Evolutionary conservation across 352 stramenopile genomes (phyloP).

Genomic region (Discostella stelligera): DNA sequence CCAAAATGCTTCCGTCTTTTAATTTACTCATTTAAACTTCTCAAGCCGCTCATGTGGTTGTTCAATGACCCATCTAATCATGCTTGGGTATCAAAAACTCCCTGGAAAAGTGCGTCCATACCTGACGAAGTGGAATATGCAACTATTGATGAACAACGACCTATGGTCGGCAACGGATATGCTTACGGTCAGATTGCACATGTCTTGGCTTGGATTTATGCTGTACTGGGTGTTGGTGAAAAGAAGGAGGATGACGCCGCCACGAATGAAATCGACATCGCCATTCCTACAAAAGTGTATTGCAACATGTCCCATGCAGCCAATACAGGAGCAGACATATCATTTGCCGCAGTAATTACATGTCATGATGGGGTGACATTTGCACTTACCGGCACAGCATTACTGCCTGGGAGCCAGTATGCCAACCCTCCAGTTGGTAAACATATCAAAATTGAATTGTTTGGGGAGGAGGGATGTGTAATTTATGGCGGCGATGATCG

Average conservation of each 20-base stretch:
- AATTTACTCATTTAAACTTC: neutral
- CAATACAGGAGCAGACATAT: constrained; percentile 50
- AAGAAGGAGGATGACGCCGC: neutral
- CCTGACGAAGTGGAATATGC: constrained; percentile 2
- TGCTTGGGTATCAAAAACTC: constrained; percentile 41
- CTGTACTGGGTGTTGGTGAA: constrained; percentile 28
- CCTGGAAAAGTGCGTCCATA: constrained; percentile 15
- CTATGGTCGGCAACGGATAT: constrained; percentile 55
- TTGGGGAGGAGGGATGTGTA: constrained; percentile 31
- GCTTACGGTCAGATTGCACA: constrained; percentile 50
- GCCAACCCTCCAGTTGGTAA: constrained; percentile 45
- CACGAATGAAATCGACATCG: constrained; percentile 19
- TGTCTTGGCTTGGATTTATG: constrained; percentile 50
- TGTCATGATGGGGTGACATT: constrained; percentile 46
- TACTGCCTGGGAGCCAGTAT: constrained; percentile 54
- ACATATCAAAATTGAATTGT: constrained; percentile 44
- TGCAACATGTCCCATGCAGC: constrained; percentile 40
- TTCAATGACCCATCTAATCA: constrained; percentile 53
- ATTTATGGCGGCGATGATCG: constrained; percentile 45
- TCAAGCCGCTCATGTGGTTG: constrained; percentile 40
- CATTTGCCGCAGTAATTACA: constrained; percentile 34
- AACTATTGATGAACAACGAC: neutral
- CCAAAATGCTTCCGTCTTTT: neutral
- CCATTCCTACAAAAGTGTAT: constrained; percentile 35
- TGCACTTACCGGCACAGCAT: constrained; percentile 32